Evolutionary conservation across 2,329 filamentous ascomycete genomes (phyloP).

Genomic region (Dactylellina drechsleri): DNA sequence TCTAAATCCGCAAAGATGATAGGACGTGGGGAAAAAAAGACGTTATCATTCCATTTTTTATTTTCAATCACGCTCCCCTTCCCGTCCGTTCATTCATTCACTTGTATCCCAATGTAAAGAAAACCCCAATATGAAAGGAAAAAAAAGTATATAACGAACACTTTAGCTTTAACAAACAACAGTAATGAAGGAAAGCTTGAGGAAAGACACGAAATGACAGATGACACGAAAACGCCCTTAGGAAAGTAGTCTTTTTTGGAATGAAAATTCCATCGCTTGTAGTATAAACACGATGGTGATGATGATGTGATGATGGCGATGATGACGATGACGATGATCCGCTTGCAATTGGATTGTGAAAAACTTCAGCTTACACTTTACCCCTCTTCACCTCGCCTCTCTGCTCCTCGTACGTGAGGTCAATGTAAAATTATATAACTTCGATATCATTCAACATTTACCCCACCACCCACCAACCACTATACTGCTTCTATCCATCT

Average conservation of each 20-base stretch:
- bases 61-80: neutral
- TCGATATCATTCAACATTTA: slow-evolving; percentile 1
- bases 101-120: slow-evolving; percentile 2
- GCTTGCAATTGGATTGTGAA: neutral
- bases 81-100: neutral
- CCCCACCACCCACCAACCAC: neutral
- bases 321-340: neutral
- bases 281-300: neutral
- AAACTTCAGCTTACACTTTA: slow-evolving; percentile 1
- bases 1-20: too few species aligned
- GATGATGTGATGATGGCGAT: neutral
- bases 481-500: neutral
- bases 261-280: neutral
- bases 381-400: neutral
- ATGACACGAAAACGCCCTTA: neutral
- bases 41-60: slow-evolving; percentile 15
- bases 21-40: slow-evolving; percentile 2
- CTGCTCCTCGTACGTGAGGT: neutral
- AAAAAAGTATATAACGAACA: slow-evolving; percentile 11
- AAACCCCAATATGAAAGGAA: slow-evolving; percentile 16
- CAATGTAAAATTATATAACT: neutral
- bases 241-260: neutral
- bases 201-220: neutral
- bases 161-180: slow-evolving; percentile 2
- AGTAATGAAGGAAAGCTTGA: too few species aligned